These are phyloP conservation scores for Lactarius psammicola DNA, from an alignment of 768 basidiomycete genomes.

Conservation along the genomic window DNA sequence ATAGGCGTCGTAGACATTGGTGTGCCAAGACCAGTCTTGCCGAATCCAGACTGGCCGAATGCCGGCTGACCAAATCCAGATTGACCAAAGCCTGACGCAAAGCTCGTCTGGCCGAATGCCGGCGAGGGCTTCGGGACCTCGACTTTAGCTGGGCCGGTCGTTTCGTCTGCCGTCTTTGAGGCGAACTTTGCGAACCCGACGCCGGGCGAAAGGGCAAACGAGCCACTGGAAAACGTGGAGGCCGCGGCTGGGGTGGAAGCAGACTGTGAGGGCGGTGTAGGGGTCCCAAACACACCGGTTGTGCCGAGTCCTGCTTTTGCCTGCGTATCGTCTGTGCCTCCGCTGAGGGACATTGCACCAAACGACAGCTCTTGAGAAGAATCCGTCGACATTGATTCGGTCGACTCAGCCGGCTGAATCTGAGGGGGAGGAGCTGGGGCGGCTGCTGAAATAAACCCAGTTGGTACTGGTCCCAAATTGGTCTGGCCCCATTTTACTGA, in stretches of 20 bases:
- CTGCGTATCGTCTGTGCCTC: constrained; percentile 17
- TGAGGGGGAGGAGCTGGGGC: constrained; percentile 15
- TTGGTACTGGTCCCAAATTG: constrained; percentile 21
- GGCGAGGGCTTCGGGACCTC: constrained; percentile 27
- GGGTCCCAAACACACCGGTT: constrained; percentile 33
- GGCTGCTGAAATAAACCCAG: constrained; percentile 12
- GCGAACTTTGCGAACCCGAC: constrained; percentile 34
- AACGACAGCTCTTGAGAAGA: constrained; percentile 27
- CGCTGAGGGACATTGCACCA: constrained; percentile 34
- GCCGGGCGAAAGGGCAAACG: constrained; percentile 32
- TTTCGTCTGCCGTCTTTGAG: constrained; percentile 25
- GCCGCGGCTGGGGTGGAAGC: not conserved
- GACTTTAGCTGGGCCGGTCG: not conserved
- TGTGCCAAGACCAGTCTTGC: constrained; percentile 30
- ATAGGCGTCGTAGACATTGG: constrained; percentile 30
- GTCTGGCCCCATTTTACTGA: constrained; percentile 32
- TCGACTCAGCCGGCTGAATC: constrained; percentile 19
- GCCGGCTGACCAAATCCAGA: constrained; percentile 38
- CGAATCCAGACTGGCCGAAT: constrained; percentile 33
- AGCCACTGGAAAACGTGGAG: constrained; percentile 25
- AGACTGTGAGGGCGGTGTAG: constrained; percentile 21
- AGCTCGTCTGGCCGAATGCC: constrained; percentile 29
- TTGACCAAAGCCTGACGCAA: constrained; percentile 31
- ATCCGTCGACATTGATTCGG: constrained; percentile 27
- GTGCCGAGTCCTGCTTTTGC: constrained; percentile 25